These are phyloP conservation scores for Sporisorium scitamineum DNA, from an alignment of 1,284 basidiomycete species.

Conservation along the genomic window DNA sequence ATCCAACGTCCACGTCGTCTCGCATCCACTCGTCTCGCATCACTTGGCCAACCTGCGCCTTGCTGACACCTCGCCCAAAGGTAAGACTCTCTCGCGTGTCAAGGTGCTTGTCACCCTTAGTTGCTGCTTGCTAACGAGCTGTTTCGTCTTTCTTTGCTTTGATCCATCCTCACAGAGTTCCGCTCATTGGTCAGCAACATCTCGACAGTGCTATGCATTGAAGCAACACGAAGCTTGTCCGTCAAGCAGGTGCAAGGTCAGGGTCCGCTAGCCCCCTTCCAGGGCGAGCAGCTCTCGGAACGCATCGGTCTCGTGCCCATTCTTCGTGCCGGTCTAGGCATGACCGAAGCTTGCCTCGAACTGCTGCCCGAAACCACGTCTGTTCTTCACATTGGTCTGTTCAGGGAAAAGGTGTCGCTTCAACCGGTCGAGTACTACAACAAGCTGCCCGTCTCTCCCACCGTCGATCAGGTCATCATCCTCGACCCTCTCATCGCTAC, in stretches of 20 bases:
- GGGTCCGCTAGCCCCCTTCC: constrained; percentile 55
- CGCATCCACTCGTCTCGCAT: constrained; percentile 59
- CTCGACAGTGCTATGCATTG: constrained; percentile 54
- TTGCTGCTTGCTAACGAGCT: neutral
- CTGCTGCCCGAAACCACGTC: constrained; percentile 83
- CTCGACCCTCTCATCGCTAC: constrained; percentile 92
- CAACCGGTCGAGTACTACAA: constrained; percentile 81
- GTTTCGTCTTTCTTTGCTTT: neutral
- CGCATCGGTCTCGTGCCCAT: constrained; percentile 89
- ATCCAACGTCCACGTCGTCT: constrained; percentile 52
- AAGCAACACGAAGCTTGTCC: constrained; percentile 45
- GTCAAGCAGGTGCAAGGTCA: constrained; percentile 54
- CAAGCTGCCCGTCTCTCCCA: constrained; percentile 78
- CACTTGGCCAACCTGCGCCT: constrained; percentile 58
- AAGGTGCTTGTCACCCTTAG: neutral
- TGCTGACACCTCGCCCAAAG: constrained; percentile 56
- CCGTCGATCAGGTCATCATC: constrained; percentile 84
- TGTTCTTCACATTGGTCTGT: constrained; percentile 90
- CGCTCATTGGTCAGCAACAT: constrained; percentile 51
- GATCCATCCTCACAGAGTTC: constrained; percentile 41
- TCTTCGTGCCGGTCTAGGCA: constrained; percentile 90
- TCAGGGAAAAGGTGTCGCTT: constrained; percentile 86
- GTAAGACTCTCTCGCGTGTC: constrained; percentile 8
- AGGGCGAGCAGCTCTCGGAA: constrained; percentile 68
- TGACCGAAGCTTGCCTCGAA: constrained; percentile 84